Conservation (phyloP, 495 filamentous ascomycete species). For the Bryoglossum gracile region DNA sequence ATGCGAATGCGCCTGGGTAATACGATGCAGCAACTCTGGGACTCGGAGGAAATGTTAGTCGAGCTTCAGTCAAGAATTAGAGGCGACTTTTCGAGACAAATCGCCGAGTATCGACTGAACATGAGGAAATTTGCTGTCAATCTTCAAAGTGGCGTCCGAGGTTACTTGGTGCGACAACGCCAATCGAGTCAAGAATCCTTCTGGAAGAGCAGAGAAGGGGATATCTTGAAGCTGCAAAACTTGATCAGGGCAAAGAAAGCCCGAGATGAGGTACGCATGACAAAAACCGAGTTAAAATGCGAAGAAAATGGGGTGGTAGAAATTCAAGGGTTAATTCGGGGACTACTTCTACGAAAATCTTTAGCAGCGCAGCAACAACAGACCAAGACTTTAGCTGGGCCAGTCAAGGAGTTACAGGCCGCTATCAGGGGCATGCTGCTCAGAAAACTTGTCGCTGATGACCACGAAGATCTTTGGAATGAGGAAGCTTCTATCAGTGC, state of each 20-base stretch:
- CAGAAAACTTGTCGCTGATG: constrained; percentile 26
- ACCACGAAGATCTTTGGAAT: constrained; percentile 30
- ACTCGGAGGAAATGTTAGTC: constrained; percentile 67
- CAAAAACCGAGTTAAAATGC: constrained; percentile 51
- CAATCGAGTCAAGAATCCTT: constrained; percentile 52
- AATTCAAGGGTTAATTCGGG: constrained; percentile 69
- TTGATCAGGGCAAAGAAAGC: constrained; percentile 71
- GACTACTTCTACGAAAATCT: constrained; percentile 45
- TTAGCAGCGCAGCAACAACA: constrained; percentile 46
- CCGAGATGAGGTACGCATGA: constrained; percentile 56
- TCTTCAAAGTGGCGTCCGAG: constrained; percentile 73
- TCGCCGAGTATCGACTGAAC: constrained; percentile 67
- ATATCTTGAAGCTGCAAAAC: constrained; percentile 77
- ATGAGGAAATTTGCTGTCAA: constrained; percentile 70
- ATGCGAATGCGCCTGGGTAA: constrained; percentile 70
- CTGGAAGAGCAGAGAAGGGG: constrained; percentile 62
- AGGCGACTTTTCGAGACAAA: constrained; percentile 61
- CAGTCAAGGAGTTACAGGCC: constrained; percentile 58
- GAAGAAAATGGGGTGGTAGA: constrained; percentile 43
- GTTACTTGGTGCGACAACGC: constrained; percentile 65
- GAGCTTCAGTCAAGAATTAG: constrained; percentile 79
- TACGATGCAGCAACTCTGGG: constrained; percentile 87
- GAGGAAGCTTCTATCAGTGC: constrained; percentile 27
- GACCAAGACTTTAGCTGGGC: constrained; percentile 38
- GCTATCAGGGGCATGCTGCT: constrained; percentile 52